Conservation (phyloP, 139 green algal species). For the Micromonas pusilla region DNA sequence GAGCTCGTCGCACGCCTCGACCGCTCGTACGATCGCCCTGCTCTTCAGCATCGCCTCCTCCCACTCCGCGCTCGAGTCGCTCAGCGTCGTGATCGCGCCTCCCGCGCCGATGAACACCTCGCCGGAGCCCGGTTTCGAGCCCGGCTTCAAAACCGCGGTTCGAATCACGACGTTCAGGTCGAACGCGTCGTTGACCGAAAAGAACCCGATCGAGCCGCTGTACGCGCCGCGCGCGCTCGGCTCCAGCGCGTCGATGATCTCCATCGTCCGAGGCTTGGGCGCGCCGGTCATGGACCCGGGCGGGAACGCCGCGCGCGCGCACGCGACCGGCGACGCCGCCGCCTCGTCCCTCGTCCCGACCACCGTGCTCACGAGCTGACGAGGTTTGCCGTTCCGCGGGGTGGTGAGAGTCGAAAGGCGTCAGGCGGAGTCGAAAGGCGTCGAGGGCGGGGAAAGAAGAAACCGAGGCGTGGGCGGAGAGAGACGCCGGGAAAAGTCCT, state of each 20-base stretch:
- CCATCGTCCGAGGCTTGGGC: conserved; percentile 57
- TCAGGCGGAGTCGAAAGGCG: neutral
- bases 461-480: too few relatives aligned
- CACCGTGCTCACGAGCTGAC: conserved; percentile 47
- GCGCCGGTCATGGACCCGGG: conserved; percentile 89
- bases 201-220: conserved; percentile 82
- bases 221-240: conserved; percentile 73
- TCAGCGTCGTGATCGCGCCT: conserved; percentile 85
- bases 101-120: conserved; percentile 75
- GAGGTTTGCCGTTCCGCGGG: too few relatives aligned
- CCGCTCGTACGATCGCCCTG: conserved; percentile 45
- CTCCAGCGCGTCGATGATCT: conserved; percentile 85
- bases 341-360: neutral
- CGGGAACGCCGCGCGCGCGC: conserved; percentile 78
- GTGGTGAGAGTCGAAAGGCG: too few relatives aligned
- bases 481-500: too few relatives aligned
- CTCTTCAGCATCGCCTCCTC: conserved; percentile 95
- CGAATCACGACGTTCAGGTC: conserved; percentile 99
- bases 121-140: neutral
- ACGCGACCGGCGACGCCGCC: conserved; percentile 45
- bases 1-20: conserved; percentile 31
- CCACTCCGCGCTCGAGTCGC: conserved; percentile 70
- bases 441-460: too few relatives aligned
- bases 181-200: conserved; percentile 79
- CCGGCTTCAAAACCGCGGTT: conserved; percentile 64